A percentile compares a stretch with the other conserved stretches of the same genome.
These are phyloP conservation scores for Starmera amethionina DNA, from an alignment of 805 yeast species.

Conservation along the genomic window DNA sequence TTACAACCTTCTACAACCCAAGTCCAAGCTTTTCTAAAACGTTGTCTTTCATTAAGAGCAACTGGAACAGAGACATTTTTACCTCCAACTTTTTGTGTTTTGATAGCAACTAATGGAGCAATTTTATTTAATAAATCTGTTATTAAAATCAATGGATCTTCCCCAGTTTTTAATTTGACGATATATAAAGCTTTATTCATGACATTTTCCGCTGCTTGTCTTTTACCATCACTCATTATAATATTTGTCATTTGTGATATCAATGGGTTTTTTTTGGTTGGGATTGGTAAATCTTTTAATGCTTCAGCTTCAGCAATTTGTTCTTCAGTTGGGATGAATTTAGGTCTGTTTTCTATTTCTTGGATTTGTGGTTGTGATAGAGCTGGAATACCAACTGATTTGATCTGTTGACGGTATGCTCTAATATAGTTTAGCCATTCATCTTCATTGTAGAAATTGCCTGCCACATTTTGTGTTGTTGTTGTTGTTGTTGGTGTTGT, in stretches of 20 bases:
- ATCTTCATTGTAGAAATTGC: constrained; percentile 15
- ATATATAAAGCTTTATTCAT: constrained; percentile 74
- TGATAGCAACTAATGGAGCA: constrained; percentile 77
- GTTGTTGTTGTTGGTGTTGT: no score
- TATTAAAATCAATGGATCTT: constrained; percentile 72
- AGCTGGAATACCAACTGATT: constrained; percentile 24
- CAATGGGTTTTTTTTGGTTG: constrained; percentile 56
- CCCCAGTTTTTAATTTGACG: constrained; percentile 59
- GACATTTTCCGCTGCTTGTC: constrained; percentile 64
- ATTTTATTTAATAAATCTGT: constrained; percentile 67
- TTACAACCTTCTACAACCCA: constrained; percentile 87
- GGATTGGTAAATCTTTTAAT: constrained; percentile 44
- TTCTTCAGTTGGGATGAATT: constrained; percentile 49
- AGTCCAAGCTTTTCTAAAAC: constrained; percentile 75
- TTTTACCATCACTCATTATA: constrained; percentile 89
- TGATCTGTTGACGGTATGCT: constrained; percentile 22
- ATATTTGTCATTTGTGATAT: constrained; percentile 72
- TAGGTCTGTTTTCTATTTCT: constrained; percentile 5
- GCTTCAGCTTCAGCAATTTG: constrained; percentile 50
- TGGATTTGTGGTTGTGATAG: constrained; percentile 17
- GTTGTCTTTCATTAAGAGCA: constrained; percentile 73
- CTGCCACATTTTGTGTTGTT: no score
- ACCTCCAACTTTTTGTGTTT: constrained; percentile 73
- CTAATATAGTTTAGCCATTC: constrained; percentile 38
- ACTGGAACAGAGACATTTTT: constrained; percentile 73